phyloP scores from a whole-genome alignment of 306 rosid genomes.

The Fragaria iinumae region DNA sequence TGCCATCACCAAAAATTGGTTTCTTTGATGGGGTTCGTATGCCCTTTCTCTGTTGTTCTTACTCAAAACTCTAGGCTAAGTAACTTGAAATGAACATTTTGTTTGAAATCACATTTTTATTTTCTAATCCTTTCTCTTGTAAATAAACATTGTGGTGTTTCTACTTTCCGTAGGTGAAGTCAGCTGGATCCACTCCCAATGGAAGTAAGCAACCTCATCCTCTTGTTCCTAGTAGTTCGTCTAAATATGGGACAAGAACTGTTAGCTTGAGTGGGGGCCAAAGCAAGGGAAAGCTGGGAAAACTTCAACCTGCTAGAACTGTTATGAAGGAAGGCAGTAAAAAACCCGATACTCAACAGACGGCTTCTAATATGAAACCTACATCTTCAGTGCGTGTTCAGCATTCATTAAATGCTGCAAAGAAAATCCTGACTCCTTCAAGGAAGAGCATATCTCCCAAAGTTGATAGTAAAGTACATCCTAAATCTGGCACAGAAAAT shows the following conservation, averaged over 20 bases:
- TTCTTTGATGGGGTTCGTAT: slow-evolving; percentile 91
- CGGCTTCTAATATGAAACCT: slow-evolving; percentile 22
- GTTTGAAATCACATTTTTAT: slow-evolving; percentile 11
- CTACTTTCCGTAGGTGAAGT: slow-evolving; percentile 53
- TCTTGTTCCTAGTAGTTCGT: slow-evolving; percentile 45
- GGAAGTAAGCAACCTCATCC: slow-evolving; percentile 50
- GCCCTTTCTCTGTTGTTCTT: slow-evolving; percentile 13
- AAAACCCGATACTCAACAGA: slow-evolving; percentile 34
- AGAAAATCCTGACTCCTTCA: slow-evolving; percentile 25
- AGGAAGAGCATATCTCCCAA: slow-evolving; percentile 31
- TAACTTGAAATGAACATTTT: slow-evolving; percentile 9
- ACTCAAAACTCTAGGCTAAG: slow-evolving; percentile 15
- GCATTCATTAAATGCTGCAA: slow-evolving; percentile 40
- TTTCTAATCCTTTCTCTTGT: not conserved
- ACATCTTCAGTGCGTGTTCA: slow-evolving; percentile 31
- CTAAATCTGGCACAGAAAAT: slow-evolving; percentile 25
- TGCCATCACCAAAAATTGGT: slow-evolving; percentile 93
- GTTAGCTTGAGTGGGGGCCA: slow-evolving; percentile 42
- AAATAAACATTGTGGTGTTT: not conserved
- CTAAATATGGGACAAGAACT: slow-evolving; percentile 43
- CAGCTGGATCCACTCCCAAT: slow-evolving; percentile 53
- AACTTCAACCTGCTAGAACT: slow-evolving; percentile 47
- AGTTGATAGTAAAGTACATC: slow-evolving; percentile 22
- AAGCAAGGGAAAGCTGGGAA: slow-evolving; percentile 51
- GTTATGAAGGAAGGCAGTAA: slow-evolving; percentile 14